Conservation (phyloP, 164 flowering plant genomes). For the Kingdonia uniflora region DNA sequence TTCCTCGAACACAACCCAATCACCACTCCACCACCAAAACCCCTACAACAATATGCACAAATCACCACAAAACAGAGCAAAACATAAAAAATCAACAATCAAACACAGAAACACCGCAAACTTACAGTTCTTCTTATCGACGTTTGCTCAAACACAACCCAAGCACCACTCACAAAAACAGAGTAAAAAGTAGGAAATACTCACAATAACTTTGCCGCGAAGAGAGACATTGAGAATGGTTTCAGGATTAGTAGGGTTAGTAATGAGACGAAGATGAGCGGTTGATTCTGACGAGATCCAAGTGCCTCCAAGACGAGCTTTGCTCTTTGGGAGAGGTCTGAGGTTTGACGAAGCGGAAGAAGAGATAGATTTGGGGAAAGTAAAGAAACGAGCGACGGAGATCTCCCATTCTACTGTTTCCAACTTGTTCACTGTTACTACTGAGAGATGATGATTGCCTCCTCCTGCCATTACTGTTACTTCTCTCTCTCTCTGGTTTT, state of each 20-base stretch:
- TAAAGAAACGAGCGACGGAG: slow-evolving; percentile 23
- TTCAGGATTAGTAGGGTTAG: slow-evolving; percentile 5
- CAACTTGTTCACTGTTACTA: too few species aligned
- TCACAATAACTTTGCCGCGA: slow-evolving; percentile 13
- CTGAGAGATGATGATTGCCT: too few species aligned
- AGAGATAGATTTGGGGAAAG: slow-evolving; percentile 10
- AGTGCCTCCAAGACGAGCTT: slow-evolving; percentile 9
- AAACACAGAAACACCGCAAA: too few species aligned
- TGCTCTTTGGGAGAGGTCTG: slow-evolving; percentile 8
- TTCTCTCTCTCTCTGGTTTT: too few species aligned
- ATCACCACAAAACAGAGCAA: too few species aligned
- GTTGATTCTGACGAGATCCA: slow-evolving; percentile 23
- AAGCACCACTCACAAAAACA: neutral
- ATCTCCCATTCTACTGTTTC: slow-evolving; percentile 15
- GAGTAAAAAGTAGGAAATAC: neutral
- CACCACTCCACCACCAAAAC: too few species aligned
- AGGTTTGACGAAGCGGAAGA: slow-evolving; percentile 9
- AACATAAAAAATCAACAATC: too few species aligned
- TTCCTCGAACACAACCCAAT: too few species aligned
- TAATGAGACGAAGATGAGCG: slow-evolving; percentile 11
- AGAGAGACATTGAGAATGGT: slow-evolving; percentile 13
- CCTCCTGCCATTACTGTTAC: too few species aligned
- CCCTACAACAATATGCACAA: too few species aligned
- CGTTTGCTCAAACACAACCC: too few species aligned
- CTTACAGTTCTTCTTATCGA: too few species aligned